phyloP scores from a whole-genome alignment of 305 asterid species.

The Fraxinus ornus region DNA sequence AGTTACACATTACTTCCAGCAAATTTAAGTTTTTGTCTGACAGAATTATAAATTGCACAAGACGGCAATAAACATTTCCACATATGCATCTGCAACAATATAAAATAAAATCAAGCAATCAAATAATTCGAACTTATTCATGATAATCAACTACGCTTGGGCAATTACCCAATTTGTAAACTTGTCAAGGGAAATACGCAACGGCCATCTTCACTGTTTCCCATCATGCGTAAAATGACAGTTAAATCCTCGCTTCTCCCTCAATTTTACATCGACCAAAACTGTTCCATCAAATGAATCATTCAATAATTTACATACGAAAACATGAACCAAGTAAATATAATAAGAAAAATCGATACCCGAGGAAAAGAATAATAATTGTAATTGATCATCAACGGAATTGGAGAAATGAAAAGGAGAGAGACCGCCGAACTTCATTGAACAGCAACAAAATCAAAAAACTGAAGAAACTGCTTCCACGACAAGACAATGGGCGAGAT shows the following conservation, averaged over 20 bases:
- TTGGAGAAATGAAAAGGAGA: background rate
- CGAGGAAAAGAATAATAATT: background rate
- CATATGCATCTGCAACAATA: too few relatives aligned
- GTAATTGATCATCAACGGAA: background rate
- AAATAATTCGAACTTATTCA: too few relatives aligned
- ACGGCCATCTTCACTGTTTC: conserved; percentile 28
- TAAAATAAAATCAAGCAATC: background rate
- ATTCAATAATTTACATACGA: background rate
- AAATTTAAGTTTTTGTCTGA: too few relatives aligned
- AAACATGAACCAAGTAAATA: background rate
- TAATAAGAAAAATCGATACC: background rate
- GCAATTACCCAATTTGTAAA: conserved; percentile 57
- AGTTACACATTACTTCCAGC: too few relatives aligned
- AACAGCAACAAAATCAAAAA: background rate
- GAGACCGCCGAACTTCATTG: background rate
- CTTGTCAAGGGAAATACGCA: conserved; percentile 44
- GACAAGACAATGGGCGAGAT: background rate
- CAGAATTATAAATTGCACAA: too few relatives aligned
- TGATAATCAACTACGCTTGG: too few relatives aligned
- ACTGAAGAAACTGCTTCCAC: background rate
- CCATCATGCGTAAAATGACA: conserved; percentile 26
- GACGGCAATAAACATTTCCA: too few relatives aligned
- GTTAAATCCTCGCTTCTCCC: conserved; percentile 6
- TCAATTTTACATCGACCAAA: background rate
- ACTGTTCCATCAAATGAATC: background rate